Base-by-base conservation (phyloP, 2,329 filamentous ascomycete genomes). In the Macrophomina tecta region DNA sequence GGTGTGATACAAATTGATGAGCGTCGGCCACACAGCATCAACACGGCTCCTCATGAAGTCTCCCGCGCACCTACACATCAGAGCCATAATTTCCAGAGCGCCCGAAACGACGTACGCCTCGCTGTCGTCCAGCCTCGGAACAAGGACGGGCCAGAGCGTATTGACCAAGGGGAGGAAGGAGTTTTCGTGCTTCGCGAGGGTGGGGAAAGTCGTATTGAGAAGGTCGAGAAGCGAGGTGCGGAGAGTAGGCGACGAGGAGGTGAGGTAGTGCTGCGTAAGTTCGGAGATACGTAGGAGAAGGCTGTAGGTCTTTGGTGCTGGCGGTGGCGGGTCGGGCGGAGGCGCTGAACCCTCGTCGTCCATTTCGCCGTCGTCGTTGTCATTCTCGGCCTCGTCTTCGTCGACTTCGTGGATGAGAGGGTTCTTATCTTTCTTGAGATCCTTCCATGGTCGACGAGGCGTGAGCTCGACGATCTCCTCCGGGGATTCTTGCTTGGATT, bases 121-220 rank as follows among this genome's bases (percentile, higher is more conserved):
- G 4, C 80, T 70, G 69, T 93, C 91, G 70, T 88, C 86, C 5
- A 93, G 81, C 30, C 89, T 84, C n/a, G 84, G 83, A 1, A 90
- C 81, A 5, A 97, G 81, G 6, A 96, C 90, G 0, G 94, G 93
- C 94, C 94, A 99, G 7, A 98, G 83, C 3, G 91, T 90, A 77
- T 98, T 95, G 71, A 98, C 89, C 0, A 98, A 84, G 0, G 95
- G 95, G 1, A 99, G 81, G 75, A 97, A 97, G 0, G 89, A 87
- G 69, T 94, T 89, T 75, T 97, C 91, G 70, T 97, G 89, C 3
- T 83, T 84, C 0, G 90, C 87, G 3, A 99, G 86, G 0, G 91
- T 85, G 0, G 90, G 87, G 4, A 90, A 86, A 3, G 93, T 90
- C 0, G 89, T 92, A 32, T 85, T 82, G 12, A 98, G 86, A 5